A percentile compares a stretch with the other conserved stretches of the same genome.
phyloP scores from a whole-genome alignment of 2,329 filamentous ascomycete genomes.

The Scytalidium lignicola region DNA sequence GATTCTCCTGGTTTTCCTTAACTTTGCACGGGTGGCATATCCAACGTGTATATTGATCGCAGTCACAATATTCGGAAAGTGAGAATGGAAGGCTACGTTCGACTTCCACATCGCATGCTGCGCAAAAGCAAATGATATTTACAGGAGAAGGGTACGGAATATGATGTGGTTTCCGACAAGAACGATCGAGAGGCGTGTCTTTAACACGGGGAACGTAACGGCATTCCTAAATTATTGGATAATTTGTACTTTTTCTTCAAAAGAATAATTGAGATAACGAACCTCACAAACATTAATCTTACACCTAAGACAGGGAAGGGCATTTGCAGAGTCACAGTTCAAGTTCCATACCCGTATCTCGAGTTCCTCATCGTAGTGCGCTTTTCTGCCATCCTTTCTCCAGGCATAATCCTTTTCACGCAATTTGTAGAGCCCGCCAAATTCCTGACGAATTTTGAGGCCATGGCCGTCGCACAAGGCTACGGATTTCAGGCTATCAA shows the following conservation, averaged over 20 bases:
- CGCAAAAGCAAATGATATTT: conserved; percentile 9
- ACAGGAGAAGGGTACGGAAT: neutral
- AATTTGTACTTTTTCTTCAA: neutral
- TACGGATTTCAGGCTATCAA: conserved; percentile 4
- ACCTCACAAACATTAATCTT: conserved; percentile 12
- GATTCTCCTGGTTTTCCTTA: conserved; percentile 3
- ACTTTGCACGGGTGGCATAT: conserved; percentile 12
- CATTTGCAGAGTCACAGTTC: conserved; percentile 9
- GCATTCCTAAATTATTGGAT: conserved; percentile 6
- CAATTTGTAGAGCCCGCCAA: neutral
- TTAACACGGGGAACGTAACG: conserved; percentile 10
- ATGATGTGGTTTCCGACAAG: conserved; percentile 6
- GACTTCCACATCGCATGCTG: conserved; percentile 8
- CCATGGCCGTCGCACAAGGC: conserved; percentile 9
- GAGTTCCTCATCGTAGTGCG: conserved; percentile 10
- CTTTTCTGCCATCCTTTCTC: conserved; percentile 1
- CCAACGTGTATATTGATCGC: conserved; percentile 13
- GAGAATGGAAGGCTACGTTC: conserved; percentile 6
- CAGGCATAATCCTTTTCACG: neutral
- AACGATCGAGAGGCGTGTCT: neutral
- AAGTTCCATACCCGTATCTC: conserved; percentile 12
- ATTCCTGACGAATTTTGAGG: conserved; percentile 8
- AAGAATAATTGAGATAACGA: neutral
- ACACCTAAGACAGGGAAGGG: conserved; percentile 9
- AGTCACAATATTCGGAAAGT: conserved; percentile 10